Conservation (phyloP, 2,329 filamentous ascomycete genomes). For the Talaromyces atroroseus region DNA sequence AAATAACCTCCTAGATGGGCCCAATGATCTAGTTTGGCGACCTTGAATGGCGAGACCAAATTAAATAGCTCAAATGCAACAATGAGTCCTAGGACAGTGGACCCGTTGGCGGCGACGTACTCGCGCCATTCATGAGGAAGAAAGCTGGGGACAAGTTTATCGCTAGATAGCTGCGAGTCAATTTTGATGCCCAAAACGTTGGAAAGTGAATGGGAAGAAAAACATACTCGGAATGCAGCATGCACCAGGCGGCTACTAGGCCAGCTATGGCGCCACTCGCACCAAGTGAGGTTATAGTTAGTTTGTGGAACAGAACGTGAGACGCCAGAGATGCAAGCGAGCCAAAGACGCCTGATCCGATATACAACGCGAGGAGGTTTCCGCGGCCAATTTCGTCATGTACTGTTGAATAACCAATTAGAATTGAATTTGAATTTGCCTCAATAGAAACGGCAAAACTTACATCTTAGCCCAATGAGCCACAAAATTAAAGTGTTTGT, state of each 20-base stretch:
- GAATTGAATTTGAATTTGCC: neutral
- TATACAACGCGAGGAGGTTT: slow-evolving; percentile 50
- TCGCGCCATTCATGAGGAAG: slow-evolving; percentile 36
- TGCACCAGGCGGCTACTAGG: slow-evolving; percentile 46
- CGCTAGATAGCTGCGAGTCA: slow-evolving; percentile 21
- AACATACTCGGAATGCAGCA: slow-evolving; percentile 41
- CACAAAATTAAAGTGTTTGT: slow-evolving; percentile 52
- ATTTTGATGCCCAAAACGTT: neutral
- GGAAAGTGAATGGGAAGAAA: neutral
- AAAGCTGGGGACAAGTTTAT: slow-evolving; percentile 31
- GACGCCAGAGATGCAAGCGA: slow-evolving; percentile 43
- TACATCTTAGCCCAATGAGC: slow-evolving; percentile 49
- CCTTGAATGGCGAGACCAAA: slow-evolving; percentile 25
- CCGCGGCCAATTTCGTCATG: slow-evolving; percentile 54
- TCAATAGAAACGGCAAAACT: slow-evolving; percentile 12
- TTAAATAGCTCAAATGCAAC: slow-evolving; percentile 33
- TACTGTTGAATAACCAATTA: slow-evolving; percentile 26
- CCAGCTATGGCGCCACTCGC: slow-evolving; percentile 48
- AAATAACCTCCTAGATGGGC: slow-evolving; percentile 41
- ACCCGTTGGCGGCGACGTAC: slow-evolving; percentile 38
- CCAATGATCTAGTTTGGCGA: slow-evolving; percentile 34
- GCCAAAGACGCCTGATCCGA: slow-evolving; percentile 44
- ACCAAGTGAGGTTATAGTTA: slow-evolving; percentile 46
- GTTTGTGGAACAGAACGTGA: slow-evolving; percentile 39
- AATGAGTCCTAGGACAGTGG: slow-evolving; percentile 31